Evolutionary conservation across 495 filamentous ascomycete species (phyloP).

Genomic region (Xylaria sp.): DNA sequence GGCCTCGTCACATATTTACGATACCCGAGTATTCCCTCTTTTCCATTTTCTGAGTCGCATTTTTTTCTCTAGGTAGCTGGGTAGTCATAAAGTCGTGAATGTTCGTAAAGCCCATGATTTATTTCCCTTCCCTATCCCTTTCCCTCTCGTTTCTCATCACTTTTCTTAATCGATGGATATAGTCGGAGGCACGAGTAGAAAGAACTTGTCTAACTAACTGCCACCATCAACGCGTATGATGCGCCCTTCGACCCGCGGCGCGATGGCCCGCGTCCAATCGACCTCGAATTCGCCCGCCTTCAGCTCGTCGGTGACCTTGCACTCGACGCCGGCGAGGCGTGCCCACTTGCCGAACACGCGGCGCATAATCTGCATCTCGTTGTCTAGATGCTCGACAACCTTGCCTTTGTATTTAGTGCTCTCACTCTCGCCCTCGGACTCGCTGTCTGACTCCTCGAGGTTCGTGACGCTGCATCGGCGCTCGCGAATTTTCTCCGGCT

Average conservation of each 20-base stretch:
- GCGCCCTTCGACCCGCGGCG: constrained; percentile 77
- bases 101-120: neutral
- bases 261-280: constrained; percentile 80
- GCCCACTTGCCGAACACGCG: constrained; percentile 77
- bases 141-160: neutral
- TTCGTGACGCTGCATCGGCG: constrained; percentile 39
- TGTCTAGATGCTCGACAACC: constrained; percentile 42
- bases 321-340: constrained; percentile 66
- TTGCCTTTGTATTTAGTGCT: constrained; percentile 39
- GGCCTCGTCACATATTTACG: neutral
- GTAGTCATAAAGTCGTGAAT: constrained; percentile 18
- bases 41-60: neutral
- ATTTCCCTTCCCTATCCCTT: neutral
- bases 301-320: constrained; percentile 50
- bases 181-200: too few species aligned
- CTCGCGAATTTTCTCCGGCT: constrained; percentile 54
- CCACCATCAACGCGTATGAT: constrained; percentile 52
- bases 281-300: constrained; percentile 66
- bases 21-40: neutral
- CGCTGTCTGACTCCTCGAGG: constrained; percentile 46
- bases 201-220: neutral
- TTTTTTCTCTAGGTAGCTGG: neutral
- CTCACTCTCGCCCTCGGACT: constrained; percentile 30
- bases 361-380: constrained; percentile 58
- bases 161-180: neutral